Conservation (phyloP, 768 basidiomycete species). For the Boletellus ananiceps region DNA sequence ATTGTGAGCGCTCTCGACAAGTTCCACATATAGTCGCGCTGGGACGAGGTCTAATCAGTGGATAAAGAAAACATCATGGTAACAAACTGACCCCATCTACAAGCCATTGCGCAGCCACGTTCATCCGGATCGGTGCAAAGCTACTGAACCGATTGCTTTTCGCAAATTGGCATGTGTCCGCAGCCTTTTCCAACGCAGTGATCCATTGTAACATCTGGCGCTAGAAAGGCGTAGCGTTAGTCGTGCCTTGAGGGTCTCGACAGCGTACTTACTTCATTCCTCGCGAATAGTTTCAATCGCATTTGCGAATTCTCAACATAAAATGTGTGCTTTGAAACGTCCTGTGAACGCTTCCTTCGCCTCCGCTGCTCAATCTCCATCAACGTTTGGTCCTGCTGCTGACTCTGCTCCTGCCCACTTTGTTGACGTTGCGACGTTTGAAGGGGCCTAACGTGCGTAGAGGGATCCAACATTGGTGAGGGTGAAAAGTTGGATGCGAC, state of each 20-base stretch:
- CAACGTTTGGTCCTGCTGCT: constrained; percentile 15
- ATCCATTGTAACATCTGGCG: constrained; percentile 98
- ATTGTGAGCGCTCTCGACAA: constrained; percentile 85
- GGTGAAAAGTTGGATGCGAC: constrained; percentile 38
- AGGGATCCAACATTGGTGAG: constrained; percentile 73
- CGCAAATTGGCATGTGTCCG: constrained; percentile 71
- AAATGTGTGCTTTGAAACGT: constrained; percentile 91
- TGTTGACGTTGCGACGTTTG: constrained; percentile 15
- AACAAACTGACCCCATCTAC: constrained; percentile 79
- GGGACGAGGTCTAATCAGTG: constrained; percentile 5
- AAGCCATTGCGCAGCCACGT: constrained; percentile 96
- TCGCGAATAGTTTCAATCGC: constrained; percentile 79
- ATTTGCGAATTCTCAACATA: constrained; percentile 90
- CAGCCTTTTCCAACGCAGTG: constrained; percentile 79
- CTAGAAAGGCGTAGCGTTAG: constrained; percentile 33
- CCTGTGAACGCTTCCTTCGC: constrained; percentile 45
- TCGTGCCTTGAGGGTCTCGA: not conserved
- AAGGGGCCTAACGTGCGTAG: constrained; percentile 66
- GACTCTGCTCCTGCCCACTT: constrained; percentile 16
- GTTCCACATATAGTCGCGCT: constrained; percentile 99
- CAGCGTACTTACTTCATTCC: constrained; percentile 60
- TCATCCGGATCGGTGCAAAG: constrained; percentile 88
- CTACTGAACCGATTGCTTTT: constrained; percentile 86
- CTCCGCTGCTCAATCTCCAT: constrained; percentile 39
- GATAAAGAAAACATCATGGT: not conserved